Conservation (phyloP, 768 basidiomycete species). For the Agrocybe pediades region DNA sequence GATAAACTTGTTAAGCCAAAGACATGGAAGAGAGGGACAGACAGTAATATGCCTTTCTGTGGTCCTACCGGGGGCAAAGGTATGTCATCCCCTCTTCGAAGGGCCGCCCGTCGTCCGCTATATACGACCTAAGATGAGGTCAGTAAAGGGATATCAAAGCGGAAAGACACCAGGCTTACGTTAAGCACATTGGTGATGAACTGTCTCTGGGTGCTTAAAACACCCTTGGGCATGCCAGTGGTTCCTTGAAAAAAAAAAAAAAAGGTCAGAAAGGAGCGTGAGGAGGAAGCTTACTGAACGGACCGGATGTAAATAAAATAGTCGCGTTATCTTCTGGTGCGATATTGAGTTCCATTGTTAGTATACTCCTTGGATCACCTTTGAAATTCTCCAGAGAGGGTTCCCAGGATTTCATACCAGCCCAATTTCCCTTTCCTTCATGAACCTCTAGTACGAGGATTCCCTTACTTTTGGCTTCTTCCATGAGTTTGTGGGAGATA, state of each 20-base stretch:
- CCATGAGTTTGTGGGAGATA: constrained; percentile 28
- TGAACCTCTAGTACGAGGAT: constrained; percentile 43
- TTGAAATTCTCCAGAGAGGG: constrained; percentile 33
- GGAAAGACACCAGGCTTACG: constrained; percentile 26
- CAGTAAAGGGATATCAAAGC: background rate
- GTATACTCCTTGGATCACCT: constrained; percentile 28
- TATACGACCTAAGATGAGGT: constrained; percentile 37
- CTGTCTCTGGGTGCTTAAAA: constrained; percentile 63
- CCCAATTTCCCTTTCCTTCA: constrained; percentile 44
- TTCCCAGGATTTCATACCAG: constrained; percentile 41
- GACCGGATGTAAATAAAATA: constrained; percentile 68
- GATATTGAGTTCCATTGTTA: constrained; percentile 34
- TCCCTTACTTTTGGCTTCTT: constrained; percentile 31
- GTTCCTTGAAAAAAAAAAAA: constrained; percentile 31
- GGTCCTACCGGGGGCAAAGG: constrained; percentile 37
- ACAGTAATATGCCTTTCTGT: constrained; percentile 53
- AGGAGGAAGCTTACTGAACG: constrained; percentile 23
- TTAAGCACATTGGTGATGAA: constrained; percentile 62
- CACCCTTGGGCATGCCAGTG: constrained; percentile 64
- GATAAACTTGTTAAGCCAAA: constrained; percentile 55
- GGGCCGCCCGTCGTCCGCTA: constrained; percentile 42
- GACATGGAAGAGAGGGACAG: constrained; percentile 70
- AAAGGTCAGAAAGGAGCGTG: background rate
- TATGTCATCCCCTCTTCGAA: constrained; percentile 48
- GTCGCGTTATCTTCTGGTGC: constrained; percentile 59